phyloP scores from a whole-genome alignment of 2,329 filamentous ascomycete species.

The Purpureocillium takamizusanense region DNA sequence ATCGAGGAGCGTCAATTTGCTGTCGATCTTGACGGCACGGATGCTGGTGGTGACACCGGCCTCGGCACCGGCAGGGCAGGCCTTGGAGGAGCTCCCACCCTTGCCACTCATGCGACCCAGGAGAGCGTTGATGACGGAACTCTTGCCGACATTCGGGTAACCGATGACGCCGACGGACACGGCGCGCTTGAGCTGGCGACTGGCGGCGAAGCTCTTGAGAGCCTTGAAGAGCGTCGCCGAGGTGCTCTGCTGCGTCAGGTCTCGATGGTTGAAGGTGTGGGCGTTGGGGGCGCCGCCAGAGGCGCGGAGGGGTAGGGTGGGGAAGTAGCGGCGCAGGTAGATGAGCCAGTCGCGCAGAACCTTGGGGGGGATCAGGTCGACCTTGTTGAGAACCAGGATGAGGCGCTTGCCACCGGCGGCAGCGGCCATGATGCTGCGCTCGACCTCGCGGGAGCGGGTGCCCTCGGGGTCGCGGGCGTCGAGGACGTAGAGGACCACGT shows the following conservation, averaged over 20 bases:
- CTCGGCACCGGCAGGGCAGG: slow-evolving; percentile 83
- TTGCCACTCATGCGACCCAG: slow-evolving; percentile 65
- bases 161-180: slow-evolving; percentile 90
- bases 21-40: slow-evolving; percentile 87
- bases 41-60: slow-evolving; percentile 86
- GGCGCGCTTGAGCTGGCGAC: slow-evolving; percentile 77
- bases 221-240: slow-evolving; percentile 79
- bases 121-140: slow-evolving; percentile 90
- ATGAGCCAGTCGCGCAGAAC: slow-evolving; percentile 79
- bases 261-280: slow-evolving; percentile 85
- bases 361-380: slow-evolving; percentile 76
- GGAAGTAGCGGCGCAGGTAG: slow-evolving; percentile 82
- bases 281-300: slow-evolving; percentile 76
- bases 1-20: slow-evolving; percentile 86
- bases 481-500: slow-evolving; percentile 87
- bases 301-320: slow-evolving; percentile 80
- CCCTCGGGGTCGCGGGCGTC: slow-evolving; percentile 88
- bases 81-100: slow-evolving; percentile 44
- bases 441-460: slow-evolving; percentile 82
- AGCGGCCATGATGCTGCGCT: slow-evolving; percentile 85
- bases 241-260: slow-evolving; percentile 78
- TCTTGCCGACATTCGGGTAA: slow-evolving; percentile 94
- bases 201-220: slow-evolving; percentile 79
- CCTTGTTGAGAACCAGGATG: slow-evolving; percentile 92
- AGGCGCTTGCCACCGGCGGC: slow-evolving; percentile 75